These are phyloP conservation scores for Neonectria faginata DNA, from an alignment of 2,329 filamentous ascomycete genomes.

Conservation along the genomic window DNA sequence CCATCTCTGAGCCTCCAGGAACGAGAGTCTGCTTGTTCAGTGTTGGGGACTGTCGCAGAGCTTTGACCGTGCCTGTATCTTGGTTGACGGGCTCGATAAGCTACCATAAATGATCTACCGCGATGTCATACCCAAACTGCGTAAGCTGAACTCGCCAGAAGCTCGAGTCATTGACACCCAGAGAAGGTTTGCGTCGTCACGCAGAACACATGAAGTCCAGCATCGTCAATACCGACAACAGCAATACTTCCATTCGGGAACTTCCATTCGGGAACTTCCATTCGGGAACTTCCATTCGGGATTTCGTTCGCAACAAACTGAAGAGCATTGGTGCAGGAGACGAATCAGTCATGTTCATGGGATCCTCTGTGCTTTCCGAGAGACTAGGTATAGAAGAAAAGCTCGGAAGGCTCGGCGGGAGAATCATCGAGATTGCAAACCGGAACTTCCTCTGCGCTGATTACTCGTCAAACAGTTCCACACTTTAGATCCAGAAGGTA, in stretches of 20 bases:
- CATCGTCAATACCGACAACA: constrained; percentile 2
- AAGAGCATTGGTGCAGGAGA: background rate
- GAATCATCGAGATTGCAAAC: constrained; percentile 3
- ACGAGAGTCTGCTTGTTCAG: background rate
- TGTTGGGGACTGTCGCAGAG: background rate
- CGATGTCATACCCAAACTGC: constrained; percentile 2
- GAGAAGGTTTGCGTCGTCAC: background rate
- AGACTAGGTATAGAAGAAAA: background rate
- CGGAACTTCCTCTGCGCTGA: constrained; percentile 6
- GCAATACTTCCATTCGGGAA: background rate
- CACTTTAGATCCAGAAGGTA: background rate
- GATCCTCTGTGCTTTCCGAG: background rate
- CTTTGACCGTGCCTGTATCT: constrained; percentile 4
- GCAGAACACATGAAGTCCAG: background rate
- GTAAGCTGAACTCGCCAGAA: background rate
- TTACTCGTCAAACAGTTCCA: constrained; percentile 2
- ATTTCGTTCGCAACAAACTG: background rate
- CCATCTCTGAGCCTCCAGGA: background rate
- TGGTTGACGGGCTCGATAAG: constrained; percentile 7
- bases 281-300: background rate
- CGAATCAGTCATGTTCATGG: background rate
- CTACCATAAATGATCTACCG: background rate
- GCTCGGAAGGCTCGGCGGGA: background rate
- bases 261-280: too few species aligned
- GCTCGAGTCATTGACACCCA: background rate